Evolutionary conservation across 441 rosid species (phyloP), one percentile per base, ranked within the genome.

Genomic region (Adansonia grandidieri): DNA sequence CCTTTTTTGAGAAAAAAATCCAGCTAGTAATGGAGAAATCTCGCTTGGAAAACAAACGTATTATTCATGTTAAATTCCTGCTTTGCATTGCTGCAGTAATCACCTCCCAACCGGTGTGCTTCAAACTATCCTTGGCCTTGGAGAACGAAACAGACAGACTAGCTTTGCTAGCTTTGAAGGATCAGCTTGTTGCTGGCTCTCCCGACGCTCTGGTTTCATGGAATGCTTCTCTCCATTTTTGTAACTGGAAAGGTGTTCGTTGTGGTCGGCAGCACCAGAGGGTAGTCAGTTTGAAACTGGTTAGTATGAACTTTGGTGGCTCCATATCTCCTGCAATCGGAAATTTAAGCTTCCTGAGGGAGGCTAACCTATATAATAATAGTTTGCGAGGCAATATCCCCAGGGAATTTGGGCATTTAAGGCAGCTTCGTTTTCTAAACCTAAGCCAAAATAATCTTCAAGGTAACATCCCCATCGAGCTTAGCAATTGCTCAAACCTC

Each of bases 101-200:
- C 20, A 64, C 22, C 69, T 37, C 37, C 69, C 47, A 1, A 6
- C 37, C 48, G 2, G 37, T 7, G 20, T 64, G 48, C 5, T 4
- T 48, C 40, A 11, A 24, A 24, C 40, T 61, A 10, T 15, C 40
- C 28, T 61, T 1, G 45, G 54, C 72, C 13, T 11, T 73, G 4
- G 80, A 79, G 44, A 85, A 71, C 7, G 80, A 74, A 24, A 80
- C 79, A 0, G 85, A 84, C 47, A 45, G 62, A 24, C 71, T 64
- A 0, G 78, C 84, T 37, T 61, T 82, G 47, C 73, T 84, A 0
- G 47, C 72, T 10, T 51, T 78, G 56, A 84, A 80, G 13, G 60
- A 50, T 7, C 24, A 74, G 53, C 60, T 81, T 8, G 15, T 76
- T 9, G 15, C 6, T 1, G 84, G 60, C 57, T 82, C 81, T 9